A percentile compares a stretch with the other conserved stretches of the same genome.
Evolutionary conservation across 768 basidiomycete species (phyloP).

Genomic region (Suillus subaureus): DNA sequence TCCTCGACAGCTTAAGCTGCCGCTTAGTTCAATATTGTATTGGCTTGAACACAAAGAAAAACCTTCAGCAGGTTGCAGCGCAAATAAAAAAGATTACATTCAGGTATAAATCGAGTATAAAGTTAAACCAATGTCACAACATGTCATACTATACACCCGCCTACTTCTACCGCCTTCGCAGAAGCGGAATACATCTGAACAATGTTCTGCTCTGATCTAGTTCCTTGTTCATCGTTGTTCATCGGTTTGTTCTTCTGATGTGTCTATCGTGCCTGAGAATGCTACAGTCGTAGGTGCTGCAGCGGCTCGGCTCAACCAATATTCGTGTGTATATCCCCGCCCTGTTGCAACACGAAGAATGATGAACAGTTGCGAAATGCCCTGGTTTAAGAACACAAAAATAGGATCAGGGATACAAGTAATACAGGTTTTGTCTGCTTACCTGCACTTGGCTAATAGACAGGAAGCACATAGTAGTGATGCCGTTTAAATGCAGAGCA

Average conservation of each 20-base stretch:
- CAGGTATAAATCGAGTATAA: neutral
- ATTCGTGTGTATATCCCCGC: conserved; percentile 19
- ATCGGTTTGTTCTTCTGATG: neutral
- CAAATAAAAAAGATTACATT: neutral
- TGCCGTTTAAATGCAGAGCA: conserved; percentile 11
- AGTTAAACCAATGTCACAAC: neutral
- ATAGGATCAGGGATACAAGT: too few relatives aligned
- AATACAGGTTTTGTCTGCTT: neutral
- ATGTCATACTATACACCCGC: neutral
- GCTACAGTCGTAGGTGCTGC: neutral
- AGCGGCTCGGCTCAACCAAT: neutral
- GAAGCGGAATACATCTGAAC: neutral
- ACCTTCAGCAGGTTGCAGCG: too few relatives aligned
- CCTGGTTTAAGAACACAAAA: conserved; percentile 15
- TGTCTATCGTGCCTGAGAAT: neutral
- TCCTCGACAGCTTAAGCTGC: too few relatives aligned
- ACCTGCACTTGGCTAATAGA: conserved; percentile 27
- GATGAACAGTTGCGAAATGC: conserved; percentile 32
- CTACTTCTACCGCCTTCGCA: neutral
- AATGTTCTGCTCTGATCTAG: neutral
- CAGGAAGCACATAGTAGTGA: conserved; percentile 30
- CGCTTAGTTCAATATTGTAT: too few relatives aligned
- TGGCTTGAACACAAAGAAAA: too few relatives aligned
- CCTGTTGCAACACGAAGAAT: conserved; percentile 35
- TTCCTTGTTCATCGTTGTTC: neutral